Base-by-base conservation (phyloP, 495 filamentous ascomycete species). In the Cryomyces antarcticus region DNA sequence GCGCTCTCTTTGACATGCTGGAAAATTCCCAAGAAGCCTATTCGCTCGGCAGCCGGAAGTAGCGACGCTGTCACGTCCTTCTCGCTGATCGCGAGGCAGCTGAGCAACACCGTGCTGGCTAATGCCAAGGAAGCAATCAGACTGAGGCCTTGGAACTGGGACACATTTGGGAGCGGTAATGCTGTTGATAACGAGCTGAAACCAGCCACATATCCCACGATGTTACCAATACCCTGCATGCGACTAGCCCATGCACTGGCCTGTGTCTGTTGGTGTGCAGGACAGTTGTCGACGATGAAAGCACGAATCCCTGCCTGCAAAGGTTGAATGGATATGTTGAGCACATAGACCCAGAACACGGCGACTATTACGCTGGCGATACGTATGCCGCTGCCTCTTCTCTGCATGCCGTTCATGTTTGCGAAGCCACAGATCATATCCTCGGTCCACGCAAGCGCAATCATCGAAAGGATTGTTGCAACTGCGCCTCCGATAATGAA, bases 261-360 rank as follows among this genome's bases (percentile, higher is more conserved):
- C 9, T 31, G 6, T 7, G 28, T 10, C 41, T 53, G 51, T 40
- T 51, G 48, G 17, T 44, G 4, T 33, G 10, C 5, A 1, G 49
- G 45, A 33, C 33, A 48, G 7, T 31, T 4, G 28, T 53, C 51
- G 24, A 53, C 49, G 6, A 46, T 48, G 2, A 50, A 41, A 0
- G 51, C 49, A 12, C 51, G 44, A 2, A 53, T 30, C 7, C 51
- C 51, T 6, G 39, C 28, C 33, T 53, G 51, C 4, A 53, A 37
- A n/a, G 51, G 51, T 24, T 53, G 51, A 17, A 51, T 44, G 27
- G 43, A 38, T 24, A 53, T 30, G 17, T 49, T 47, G n/a, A 53
- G 37, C 0, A 11, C 11, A 13, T 28, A 50, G 12, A 48, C 35
- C 13, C 28, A 31, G 7, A 38, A 7, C 4, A 30, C 31, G 4